Conservation (phyloP, 2,329 filamentous ascomycete species). For the Botrytis sinoallii region DNA sequence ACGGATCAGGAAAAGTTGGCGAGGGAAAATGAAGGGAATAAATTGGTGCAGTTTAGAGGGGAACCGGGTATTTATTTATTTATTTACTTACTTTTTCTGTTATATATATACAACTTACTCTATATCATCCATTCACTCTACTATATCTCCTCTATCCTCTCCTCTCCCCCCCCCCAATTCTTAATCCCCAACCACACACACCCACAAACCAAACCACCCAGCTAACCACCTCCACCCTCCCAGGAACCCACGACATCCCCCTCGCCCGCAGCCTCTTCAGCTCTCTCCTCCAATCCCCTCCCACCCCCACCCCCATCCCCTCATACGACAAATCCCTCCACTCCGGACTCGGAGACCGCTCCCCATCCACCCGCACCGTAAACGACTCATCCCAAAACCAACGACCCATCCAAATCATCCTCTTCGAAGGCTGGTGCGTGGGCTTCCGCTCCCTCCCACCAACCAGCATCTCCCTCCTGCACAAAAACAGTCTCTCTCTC, state of each 20-base stretch:
- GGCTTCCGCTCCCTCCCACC: conserved; percentile 59
- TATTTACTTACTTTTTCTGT: too few relatives aligned
- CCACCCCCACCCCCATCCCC: conserved; percentile 49
- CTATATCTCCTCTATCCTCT: background rate
- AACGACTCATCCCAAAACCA: conserved; percentile 33
- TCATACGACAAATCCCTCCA: conserved; percentile 65
- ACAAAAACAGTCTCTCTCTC: conserved; percentile 28
- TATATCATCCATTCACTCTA: background rate
- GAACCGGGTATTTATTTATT: conserved; percentile 51
- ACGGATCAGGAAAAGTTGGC: conserved; percentile 53
- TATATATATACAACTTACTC: too few relatives aligned
- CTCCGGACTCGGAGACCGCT: conserved; percentile 61
- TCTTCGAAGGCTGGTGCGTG: conserved; percentile 73
- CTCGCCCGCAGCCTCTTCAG: conserved; percentile 54
- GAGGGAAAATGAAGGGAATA: conserved; percentile 52
- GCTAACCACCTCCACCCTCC: conserved; percentile 48
- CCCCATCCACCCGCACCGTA: conserved; percentile 49
- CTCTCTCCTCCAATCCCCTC: conserved; percentile 46
- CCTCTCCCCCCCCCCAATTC: background rate
- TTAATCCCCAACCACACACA: too few relatives aligned
- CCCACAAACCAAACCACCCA: background rate
- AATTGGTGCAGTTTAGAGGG: conserved; percentile 62
- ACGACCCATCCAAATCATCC: conserved; percentile 47
- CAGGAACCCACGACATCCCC: conserved; percentile 59
- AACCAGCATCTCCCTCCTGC: conserved; percentile 45